Conservation (phyloP, 2,329 filamentous ascomycete genomes). For the Pseudogymnoascus sp. region DNA sequence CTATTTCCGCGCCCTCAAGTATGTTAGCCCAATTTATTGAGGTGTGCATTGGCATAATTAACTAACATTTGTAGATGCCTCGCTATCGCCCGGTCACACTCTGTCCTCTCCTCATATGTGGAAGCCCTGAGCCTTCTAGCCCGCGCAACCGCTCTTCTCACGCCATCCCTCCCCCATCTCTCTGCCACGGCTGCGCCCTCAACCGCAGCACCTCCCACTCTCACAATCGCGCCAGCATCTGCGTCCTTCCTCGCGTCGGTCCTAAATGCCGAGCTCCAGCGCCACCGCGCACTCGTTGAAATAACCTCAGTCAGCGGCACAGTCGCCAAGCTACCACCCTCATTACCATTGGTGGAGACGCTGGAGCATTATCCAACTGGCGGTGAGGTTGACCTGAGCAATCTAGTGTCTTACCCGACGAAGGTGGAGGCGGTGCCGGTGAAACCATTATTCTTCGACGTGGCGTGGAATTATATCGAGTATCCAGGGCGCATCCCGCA, state of each 20-base stretch:
- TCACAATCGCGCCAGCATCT: slow-evolving; percentile 58
- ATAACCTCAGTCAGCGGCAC: slow-evolving; percentile 54
- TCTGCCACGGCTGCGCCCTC: slow-evolving; percentile 32
- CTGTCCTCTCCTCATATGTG: slow-evolving; percentile 60
- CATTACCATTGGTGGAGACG: slow-evolving; percentile 61
- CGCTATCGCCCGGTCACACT: slow-evolving; percentile 78
- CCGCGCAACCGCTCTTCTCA: slow-evolving; percentile 58
- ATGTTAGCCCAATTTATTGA: slow-evolving; percentile 28
- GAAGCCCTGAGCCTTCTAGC: slow-evolving; percentile 82
- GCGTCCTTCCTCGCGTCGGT: slow-evolving; percentile 52
- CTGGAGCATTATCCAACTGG: slow-evolving; percentile 64
- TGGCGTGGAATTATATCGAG: slow-evolving; percentile 95
- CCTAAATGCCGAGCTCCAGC: slow-evolving; percentile 66
- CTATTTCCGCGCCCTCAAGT: slow-evolving; percentile 89
- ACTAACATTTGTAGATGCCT: slow-evolving; percentile 52
- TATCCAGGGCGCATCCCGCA: slow-evolving; percentile 60
- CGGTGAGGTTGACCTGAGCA: slow-evolving; percentile 64
- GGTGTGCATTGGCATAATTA: slow-evolving; percentile 1
- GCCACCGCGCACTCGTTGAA: slow-evolving; percentile 78
- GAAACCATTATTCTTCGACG: slow-evolving; percentile 92
- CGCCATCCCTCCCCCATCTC: slow-evolving; percentile 43
- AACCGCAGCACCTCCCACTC: slow-evolving; percentile 49
- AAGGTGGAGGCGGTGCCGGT: slow-evolving; percentile 76
- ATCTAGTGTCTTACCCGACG: slow-evolving; percentile 82
- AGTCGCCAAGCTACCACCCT: slow-evolving; percentile 35